A percentile compares a stretch with the other conserved stretches of the same genome.
Evolutionary conservation across 164 flowering plant genomes (phyloP).

Genomic region (Chimonanthus praecox): DNA sequence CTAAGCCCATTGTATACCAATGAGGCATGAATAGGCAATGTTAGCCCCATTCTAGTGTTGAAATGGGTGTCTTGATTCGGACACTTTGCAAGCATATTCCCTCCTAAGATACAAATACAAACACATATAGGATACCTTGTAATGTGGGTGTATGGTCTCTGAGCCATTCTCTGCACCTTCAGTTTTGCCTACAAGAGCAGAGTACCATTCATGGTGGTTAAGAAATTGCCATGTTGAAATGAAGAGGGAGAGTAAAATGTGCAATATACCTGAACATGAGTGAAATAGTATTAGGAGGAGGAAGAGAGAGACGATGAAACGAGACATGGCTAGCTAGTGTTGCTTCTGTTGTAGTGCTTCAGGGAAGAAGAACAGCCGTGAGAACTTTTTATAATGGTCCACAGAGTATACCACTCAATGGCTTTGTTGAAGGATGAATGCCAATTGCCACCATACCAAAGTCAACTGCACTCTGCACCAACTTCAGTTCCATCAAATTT

Average conservation of each 20-base stretch:
- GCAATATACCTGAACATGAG: constrained; percentile 22
- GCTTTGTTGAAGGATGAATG: constrained; percentile 27
- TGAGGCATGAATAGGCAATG: no score
- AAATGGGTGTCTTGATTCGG: no score
- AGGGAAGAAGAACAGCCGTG: constrained; percentile 13
- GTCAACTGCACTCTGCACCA: constrained; percentile 55
- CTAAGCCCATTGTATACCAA: no score
- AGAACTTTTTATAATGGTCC: constrained; percentile 28
- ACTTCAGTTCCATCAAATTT: constrained; percentile 11
- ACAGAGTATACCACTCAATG: constrained; percentile 26
- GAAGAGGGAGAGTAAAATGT: not conserved
- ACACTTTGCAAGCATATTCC: not conserved
- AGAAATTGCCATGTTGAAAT: not conserved
- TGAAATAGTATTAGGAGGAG: constrained; percentile 12
- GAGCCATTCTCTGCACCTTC: not conserved
- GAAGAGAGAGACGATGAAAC: constrained; percentile 20
- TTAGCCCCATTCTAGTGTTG: no score
- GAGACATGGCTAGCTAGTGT: constrained; percentile 24
- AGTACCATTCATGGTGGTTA: not conserved
- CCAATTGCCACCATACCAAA: constrained; percentile 34
- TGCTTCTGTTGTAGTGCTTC: constrained; percentile 14
- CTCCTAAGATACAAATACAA: not conserved
- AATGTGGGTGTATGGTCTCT: not conserved
- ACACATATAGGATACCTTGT: not conserved
- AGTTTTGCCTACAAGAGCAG: not conserved